Conservation (phyloP, 768 basidiomycete species). For the Clavaria fumosa region DNA sequence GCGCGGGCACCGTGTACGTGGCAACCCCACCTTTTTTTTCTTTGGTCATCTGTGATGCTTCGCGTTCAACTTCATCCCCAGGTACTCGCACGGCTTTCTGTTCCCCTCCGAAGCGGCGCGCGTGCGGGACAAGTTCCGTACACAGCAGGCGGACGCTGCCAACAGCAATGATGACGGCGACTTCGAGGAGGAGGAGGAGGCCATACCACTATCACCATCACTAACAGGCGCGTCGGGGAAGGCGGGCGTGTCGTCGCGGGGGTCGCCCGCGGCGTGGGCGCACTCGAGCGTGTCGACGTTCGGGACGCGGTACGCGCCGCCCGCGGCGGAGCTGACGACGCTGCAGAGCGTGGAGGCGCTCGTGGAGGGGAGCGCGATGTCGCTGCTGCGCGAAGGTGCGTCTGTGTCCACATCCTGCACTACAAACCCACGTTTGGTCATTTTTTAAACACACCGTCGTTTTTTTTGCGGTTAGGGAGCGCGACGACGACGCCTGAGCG, state of each 20-base stretch:
- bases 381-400: conserved; percentile 47
- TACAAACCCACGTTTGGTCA: conserved; percentile 1
- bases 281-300: conserved; percentile 82
- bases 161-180: no score
- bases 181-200: no score
- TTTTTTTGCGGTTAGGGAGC: no score
- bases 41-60: neutral
- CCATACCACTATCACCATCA: no score
- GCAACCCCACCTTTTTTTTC: conserved; percentile 4
- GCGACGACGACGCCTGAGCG: conserved; percentile 42
- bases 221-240: no score
- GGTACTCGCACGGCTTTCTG: conserved; percentile 88
- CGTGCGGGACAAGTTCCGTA: no score
- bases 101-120: conserved; percentile 80
- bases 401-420: conserved; percentile 1
- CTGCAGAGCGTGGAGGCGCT: conserved; percentile 76
- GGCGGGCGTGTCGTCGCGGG: no score
- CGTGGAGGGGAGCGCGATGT: conserved; percentile 85
- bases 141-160: no score
- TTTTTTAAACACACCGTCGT: no score
- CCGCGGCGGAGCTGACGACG: conserved; percentile 46
- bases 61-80: conserved; percentile 17
- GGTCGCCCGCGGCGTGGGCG: conserved; percentile 48
- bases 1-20: conserved; percentile 80
- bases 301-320: conserved; percentile 57